Evolutionary conservation across 2,329 filamentous ascomycete genomes (phyloP), one percentile per base, ranked within the genome.

Genomic region (Microcyclosporella mali): DNA sequence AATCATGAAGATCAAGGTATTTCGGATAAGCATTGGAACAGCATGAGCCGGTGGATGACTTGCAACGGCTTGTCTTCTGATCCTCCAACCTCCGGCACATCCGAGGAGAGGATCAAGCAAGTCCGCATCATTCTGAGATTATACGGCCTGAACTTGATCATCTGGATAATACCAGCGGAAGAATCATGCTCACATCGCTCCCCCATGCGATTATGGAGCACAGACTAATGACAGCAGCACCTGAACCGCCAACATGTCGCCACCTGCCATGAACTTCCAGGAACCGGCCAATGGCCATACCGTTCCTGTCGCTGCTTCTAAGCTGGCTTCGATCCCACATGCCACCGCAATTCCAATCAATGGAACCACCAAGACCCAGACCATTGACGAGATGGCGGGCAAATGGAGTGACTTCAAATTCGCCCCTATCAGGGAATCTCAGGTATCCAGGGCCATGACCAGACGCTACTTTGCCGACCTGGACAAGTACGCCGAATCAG

Each of bases 101-200:
- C 21, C 9, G 21, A 21, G 55, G 53, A 56, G 56, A 56, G 38
- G 46, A 31, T 37, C 33, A 37, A 42, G 44, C 49, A 42, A 27
- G 36, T 33, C 32, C 31, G 30, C 35, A 28, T 69, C 67, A 71
- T 71, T 75, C 79, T 87, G 83, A 90, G 85, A 92, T 81, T 81
- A 92, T 84, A 92, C 86, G 85, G 87, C 83, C 74, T 74, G 72
- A 88, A 90, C 85, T 90, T 90, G 86, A 90, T 89, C 85, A 56
- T 89, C 86, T 59, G 85, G 87, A 89, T 90, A 90, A 92, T 92
- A 87, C 87, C 85, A 88, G 88, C 88, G 88, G 88, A 94, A 88
- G 84, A 94, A 63, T 92, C 88, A 94, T 94, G 87, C 86, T 78
- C 78, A 58, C 55, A 56, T 56, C 43, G 46, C 77, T 72, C 71